phyloP scores from a whole-genome alignment of 2,329 filamentous ascomycete genomes.

The Stemphylium beticola region DNA sequence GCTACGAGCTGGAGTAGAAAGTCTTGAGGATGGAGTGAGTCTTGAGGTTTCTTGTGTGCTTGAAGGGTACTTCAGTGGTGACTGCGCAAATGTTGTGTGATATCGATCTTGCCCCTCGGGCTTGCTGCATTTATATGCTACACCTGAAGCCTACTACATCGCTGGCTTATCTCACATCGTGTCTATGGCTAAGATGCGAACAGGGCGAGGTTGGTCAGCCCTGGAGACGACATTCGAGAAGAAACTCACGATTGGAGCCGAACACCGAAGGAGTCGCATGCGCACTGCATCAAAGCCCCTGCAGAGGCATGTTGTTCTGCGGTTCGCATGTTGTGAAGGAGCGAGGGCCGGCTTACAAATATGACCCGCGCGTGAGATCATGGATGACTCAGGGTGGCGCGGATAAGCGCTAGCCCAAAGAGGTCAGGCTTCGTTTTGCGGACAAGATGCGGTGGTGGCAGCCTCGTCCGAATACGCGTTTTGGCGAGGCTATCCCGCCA shows the following conservation, averaged over 20 bases:
- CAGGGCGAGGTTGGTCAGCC: constrained; percentile 11
- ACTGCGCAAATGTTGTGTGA: not conserved
- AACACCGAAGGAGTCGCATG: not conserved
- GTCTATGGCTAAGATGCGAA: not conserved
- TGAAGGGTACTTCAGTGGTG: not conserved
- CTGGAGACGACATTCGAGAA: not conserved
- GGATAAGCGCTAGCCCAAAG: not conserved
- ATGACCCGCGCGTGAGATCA: not conserved
- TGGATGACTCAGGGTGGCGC: not conserved
- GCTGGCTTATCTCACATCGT: not conserved
- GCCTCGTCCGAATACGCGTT: not conserved
- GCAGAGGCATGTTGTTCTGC: not conserved
- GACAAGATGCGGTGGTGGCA: not conserved
- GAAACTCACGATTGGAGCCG: not conserved
- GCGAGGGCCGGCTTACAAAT: constrained; percentile 1
- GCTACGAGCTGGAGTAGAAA: not conserved
- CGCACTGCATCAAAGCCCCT: not conserved
- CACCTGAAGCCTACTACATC: not conserved
- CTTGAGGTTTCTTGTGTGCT: not conserved
- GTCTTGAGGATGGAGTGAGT: not conserved
- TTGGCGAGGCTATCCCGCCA: too few species aligned
- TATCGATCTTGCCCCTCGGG: not conserved
- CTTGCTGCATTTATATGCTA: not conserved
- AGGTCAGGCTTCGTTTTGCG: not conserved
- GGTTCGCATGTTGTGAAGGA: not conserved